Evolutionary conservation across 2,329 filamentous ascomycete species (phyloP), one percentile per base, ranked within the genome.

Genomic region (Akanthomyces dipterigenus): DNA sequence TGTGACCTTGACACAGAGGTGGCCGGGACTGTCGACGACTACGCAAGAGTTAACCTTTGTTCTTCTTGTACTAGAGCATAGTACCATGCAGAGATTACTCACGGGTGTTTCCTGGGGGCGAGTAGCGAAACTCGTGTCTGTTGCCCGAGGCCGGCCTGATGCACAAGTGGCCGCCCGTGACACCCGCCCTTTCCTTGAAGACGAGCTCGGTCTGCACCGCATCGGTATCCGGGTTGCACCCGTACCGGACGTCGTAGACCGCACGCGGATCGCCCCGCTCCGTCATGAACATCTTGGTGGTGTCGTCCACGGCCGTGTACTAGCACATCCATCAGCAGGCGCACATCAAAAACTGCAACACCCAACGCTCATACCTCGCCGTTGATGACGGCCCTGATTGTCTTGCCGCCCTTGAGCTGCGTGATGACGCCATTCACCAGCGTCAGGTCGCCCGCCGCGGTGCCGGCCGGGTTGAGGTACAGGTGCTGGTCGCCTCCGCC

Each of bases 211-310:
- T 68, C 67, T 79, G 76, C 5, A 77, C 61, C 4, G 64, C 70
- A 46, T 77, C 75, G 12, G 74, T 77, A 46, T 75, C 73, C 1
- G 73, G 72, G 63, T 78, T 72, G 65, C 77, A 79, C 34, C 72
- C 74, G 63, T 77, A 77, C 6, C 67, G 67, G n/a, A 74, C 71
- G 43, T 75, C 67, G 59, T 76, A 79, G 58, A 75, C 65, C 22
- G 76, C 77, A 14, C 72, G 70, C 1, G 77, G 76, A 59, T 79
- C 76, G 8, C 71, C 72, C 2, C 77, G 75, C 31, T 77, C 71
- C 2, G 77, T 79, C 73, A 78, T 78, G 69, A 79, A 79, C 65
- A 78, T 71, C 67, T 79, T 79, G 45, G 77, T 79, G 3, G 77
- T 79, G 64, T 79, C 76, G 65, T 79, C 77, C 34, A 70, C 68